Percentiles rank a stretch among this genome's conserved stretches.
Conservation (phyloP, 345 rosid species). For the Citrus hindsii region DNA sequence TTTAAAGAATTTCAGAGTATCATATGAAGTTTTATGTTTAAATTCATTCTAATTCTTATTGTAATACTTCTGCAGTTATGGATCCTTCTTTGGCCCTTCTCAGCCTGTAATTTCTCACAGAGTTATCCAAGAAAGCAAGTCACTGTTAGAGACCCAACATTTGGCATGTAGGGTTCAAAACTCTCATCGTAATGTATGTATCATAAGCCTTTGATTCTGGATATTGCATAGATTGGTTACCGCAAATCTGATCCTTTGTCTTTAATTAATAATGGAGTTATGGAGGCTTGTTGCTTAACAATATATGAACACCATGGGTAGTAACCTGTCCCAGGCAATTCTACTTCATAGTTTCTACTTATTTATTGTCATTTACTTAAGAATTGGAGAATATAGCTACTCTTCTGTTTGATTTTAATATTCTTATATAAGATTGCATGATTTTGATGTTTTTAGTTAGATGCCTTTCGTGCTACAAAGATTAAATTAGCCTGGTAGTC, state of each 20-base stretch:
- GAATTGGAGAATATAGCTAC: not conserved
- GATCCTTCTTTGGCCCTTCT: constrained; percentile 96
- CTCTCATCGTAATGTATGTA: constrained; percentile 45
- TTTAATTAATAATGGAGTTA: not conserved
- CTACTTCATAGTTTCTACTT: not conserved
- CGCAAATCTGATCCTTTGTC: not conserved
- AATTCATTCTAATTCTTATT: not conserved
- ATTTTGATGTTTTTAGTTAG: not conserved
- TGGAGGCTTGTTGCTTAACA: not conserved
- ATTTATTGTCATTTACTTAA: not conserved
- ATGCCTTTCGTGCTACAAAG: not conserved
- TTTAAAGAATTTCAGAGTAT: not conserved
- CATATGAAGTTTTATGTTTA: not conserved
- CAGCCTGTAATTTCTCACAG: constrained; percentile 82
- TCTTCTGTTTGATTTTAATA: not conserved
- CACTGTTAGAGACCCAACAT: constrained; percentile 69
- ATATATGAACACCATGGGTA: not conserved
- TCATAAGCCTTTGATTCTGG: not conserved
- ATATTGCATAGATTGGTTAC: not conserved
- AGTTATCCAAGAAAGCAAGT: constrained; percentile 96
- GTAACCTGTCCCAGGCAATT: not conserved
- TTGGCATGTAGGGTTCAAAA: constrained; percentile 32
- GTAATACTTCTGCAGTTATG: constrained; percentile 54
- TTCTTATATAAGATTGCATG: not conserved
- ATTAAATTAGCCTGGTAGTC: not conserved